These are phyloP conservation scores for Nothomitra cinnamomea DNA, from an alignment of 2,329 filamentous ascomycete species.

Conservation along the genomic window DNA sequence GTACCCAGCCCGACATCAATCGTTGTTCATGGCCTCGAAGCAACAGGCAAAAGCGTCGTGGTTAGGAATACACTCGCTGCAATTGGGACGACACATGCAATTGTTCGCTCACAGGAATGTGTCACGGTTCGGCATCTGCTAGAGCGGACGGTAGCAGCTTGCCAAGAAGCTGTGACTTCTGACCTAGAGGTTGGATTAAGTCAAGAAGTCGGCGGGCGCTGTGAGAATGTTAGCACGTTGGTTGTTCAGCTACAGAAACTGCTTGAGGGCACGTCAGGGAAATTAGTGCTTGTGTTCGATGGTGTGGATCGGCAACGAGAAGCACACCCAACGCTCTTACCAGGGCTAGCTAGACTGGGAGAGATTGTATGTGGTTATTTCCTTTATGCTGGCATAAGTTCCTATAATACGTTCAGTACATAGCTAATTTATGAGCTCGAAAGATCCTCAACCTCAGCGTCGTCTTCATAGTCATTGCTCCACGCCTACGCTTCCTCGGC, in stretches of 20 bases:
- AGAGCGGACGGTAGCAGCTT: conserved; percentile 48
- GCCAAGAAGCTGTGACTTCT: conserved; percentile 31
- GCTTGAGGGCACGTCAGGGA: conserved; percentile 31
- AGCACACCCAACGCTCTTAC: conserved; percentile 57
- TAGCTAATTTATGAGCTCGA: not conserved
- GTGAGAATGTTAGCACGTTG: conserved; percentile 67
- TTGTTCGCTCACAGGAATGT: conserved; percentile 56
- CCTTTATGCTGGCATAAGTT: conserved; percentile 6
- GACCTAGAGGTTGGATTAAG: conserved; percentile 15
- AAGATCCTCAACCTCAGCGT: conserved; percentile 66
- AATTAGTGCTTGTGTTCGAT: conserved; percentile 75
- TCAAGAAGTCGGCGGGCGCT: conserved; percentile 28
- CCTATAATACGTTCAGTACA: not conserved
- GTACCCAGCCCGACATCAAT: conserved; percentile 58
- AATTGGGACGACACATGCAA: conserved; percentile 35
- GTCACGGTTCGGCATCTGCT: conserved; percentile 64
- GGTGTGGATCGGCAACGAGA: conserved; percentile 75
- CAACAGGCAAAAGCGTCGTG: conserved; percentile 71
- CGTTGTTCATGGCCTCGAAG: conserved; percentile 68
- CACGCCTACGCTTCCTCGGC: conserved; percentile 52
- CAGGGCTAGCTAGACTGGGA: conserved; percentile 64
- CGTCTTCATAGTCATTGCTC: conserved; percentile 59
- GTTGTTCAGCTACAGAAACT: conserved; percentile 53
- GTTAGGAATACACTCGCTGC: conserved; percentile 41
- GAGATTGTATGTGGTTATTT: conserved; percentile 45